These are phyloP conservation scores for Zasmidium citrigriseum DNA, from an alignment of 2,329 filamentous ascomycete species.

Conservation along the genomic window DNA sequence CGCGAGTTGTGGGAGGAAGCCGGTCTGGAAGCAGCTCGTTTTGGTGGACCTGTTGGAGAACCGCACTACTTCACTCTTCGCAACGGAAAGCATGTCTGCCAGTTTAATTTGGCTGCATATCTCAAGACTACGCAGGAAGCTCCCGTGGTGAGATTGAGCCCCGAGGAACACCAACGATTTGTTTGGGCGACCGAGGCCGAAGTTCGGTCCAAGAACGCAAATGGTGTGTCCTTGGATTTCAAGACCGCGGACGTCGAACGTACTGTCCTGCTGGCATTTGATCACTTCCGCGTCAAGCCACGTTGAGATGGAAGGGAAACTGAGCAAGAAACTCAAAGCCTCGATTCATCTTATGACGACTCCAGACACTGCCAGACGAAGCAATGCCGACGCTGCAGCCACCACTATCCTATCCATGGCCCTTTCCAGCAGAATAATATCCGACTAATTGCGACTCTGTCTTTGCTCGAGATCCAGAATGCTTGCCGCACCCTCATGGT, in stretches of 20 bases:
- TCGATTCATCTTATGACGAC: no score
- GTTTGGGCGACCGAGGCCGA: slow-evolving; percentile 45
- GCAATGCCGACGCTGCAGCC: no score
- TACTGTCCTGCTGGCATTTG: not conserved
- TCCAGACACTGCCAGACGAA: no score
- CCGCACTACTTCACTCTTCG: slow-evolving; percentile 7
- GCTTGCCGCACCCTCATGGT: not conserved
- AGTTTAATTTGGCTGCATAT: slow-evolving; percentile 12
- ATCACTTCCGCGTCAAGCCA: no score
- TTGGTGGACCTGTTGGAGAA: slow-evolving; percentile 20
- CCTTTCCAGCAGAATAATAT: no score
- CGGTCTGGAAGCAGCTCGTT: slow-evolving; percentile 38
- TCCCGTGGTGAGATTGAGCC: slow-evolving; percentile 34
- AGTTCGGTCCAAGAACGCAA: slow-evolving; percentile 23
- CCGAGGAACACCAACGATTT: slow-evolving; percentile 44
- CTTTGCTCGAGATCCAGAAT: no score
- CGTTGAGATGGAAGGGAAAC: no score
- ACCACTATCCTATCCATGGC: no score
- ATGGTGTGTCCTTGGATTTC: not conserved
- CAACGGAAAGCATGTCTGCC: not conserved
- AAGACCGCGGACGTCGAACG: not conserved
- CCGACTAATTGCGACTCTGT: no score
- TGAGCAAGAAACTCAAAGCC: no score
- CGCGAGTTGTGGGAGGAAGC: slow-evolving; percentile 54
- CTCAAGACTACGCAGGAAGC: not conserved